Conservation (phyloP, 208 protist species). For the Trypanosoma boissoni region DNA sequence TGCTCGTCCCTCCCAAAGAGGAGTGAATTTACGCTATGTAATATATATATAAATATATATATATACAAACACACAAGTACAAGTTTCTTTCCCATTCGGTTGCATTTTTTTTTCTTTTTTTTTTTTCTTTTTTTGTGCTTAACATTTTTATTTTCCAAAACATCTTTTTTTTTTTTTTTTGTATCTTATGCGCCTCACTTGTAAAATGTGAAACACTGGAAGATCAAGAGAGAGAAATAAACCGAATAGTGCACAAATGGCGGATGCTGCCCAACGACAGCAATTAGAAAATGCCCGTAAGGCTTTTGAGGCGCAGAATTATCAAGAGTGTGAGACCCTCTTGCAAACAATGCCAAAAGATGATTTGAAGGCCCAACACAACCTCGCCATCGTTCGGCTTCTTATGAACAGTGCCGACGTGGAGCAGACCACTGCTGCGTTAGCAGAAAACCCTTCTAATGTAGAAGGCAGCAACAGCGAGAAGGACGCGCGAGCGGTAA, state of each 20-base stretch:
- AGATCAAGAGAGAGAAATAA: slow-evolving; percentile 6
- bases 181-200: background rate
- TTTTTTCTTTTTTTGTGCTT: slow-evolving; percentile 1
- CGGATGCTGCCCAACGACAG: slow-evolving; percentile 25
- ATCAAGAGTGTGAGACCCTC: slow-evolving; percentile 54
- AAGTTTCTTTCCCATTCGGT: background rate
- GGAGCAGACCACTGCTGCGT: slow-evolving; percentile 41
- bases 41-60: background rate
- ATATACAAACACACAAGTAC: background rate
- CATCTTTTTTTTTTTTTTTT: slow-evolving; percentile 2
- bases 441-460: slow-evolving; percentile 31
- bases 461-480: slow-evolving; percentile 17
- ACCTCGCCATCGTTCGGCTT: slow-evolving; percentile 72
- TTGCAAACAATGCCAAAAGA: slow-evolving; percentile 62
- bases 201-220: slow-evolving; percentile 23
- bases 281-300: slow-evolving; percentile 61
- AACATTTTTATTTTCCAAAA: slow-evolving; percentile 3
- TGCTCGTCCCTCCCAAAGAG: slow-evolving; percentile 69
- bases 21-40: slow-evolving; percentile 13
- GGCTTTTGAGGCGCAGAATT: slow-evolving; percentile 70
- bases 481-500: slow-evolving; percentile 27
- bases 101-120: slow-evolving; percentile 8
- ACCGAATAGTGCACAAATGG: slow-evolving; percentile 15
- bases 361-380: slow-evolving; percentile 80
- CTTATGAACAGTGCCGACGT: slow-evolving; percentile 50